Evolutionary conservation across 2,329 filamentous ascomycete species (phyloP).

Genomic region (Xylariaceae sp.): DNA sequence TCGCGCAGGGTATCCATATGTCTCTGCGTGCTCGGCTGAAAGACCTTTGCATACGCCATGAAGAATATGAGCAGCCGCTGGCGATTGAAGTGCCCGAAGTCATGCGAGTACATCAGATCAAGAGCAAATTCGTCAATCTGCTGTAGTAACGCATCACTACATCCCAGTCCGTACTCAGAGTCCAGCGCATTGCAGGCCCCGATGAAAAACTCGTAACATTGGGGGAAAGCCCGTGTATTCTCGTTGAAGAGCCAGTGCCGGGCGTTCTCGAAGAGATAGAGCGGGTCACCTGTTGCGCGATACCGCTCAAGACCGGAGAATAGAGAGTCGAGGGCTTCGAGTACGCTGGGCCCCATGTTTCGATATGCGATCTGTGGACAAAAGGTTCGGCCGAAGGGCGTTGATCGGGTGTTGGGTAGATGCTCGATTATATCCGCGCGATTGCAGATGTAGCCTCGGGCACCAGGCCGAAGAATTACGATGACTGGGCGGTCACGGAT

Average conservation of each 20-base stretch:
- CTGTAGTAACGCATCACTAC: conserved; percentile 15
- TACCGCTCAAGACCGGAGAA: conserved; percentile 14
- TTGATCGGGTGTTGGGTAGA: conserved; percentile 12
- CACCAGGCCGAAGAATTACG: background rate
- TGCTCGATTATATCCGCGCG: conserved; percentile 14
- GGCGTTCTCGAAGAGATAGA: conserved; percentile 18
- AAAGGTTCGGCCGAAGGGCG: conserved; percentile 10
- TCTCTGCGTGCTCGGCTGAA: conserved; percentile 10
- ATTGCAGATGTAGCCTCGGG: conserved; percentile 6
- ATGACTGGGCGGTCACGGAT: conserved; percentile 6
- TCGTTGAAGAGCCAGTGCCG: conserved; percentile 8
- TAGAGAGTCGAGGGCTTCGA: conserved; percentile 10
- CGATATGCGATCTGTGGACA: conserved; percentile 2
- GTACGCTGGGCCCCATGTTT: conserved; percentile 2
- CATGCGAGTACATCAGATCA: conserved; percentile 11
- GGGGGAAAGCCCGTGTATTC: background rate
- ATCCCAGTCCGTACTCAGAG: conserved; percentile 15
- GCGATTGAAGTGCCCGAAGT: conserved; percentile 8
- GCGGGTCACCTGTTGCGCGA: conserved; percentile 1
- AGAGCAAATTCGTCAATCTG: conserved; percentile 19
- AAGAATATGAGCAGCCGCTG: conserved; percentile 8
- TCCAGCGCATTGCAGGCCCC: conserved; percentile 15
- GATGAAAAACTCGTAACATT: conserved; percentile 9
- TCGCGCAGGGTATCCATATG: conserved; percentile 13
- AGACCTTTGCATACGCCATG: conserved; percentile 14